phyloP scores from a whole-genome alignment of 1,139 yeast genomes.

The Geotrichum phurueaensis region DNA sequence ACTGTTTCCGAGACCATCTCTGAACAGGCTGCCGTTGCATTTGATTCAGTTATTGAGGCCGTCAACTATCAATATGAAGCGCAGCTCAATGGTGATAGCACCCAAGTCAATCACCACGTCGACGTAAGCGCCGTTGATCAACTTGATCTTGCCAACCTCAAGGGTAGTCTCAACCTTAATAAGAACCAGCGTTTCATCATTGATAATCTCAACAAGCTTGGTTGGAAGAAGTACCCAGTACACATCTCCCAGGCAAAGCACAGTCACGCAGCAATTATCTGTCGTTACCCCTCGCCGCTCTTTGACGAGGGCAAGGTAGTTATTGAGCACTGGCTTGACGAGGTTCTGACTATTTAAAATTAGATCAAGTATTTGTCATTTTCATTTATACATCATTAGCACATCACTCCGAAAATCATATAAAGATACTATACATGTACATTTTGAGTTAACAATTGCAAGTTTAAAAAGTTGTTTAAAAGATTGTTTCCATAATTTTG shows the following conservation, averaged over 20 bases:
- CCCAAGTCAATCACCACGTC: background rate
- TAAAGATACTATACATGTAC: too few species aligned
- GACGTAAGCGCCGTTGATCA: background rate
- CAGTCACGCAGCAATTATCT: constrained; percentile 79
- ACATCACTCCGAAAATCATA: too few species aligned
- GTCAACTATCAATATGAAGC: constrained; percentile 17
- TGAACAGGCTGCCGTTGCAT: constrained; percentile 52
- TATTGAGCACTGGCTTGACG: constrained; percentile 56
- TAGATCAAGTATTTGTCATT: background rate
- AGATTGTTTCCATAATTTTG: background rate
- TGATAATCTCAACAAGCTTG: constrained; percentile 48
- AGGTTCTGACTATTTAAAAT: constrained; percentile 17
- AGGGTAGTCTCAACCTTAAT: constrained; percentile 14
- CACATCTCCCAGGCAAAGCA: constrained; percentile 58
- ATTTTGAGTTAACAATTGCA: background rate
- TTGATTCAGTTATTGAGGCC: constrained; percentile 35
- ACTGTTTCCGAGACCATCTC: constrained; percentile 31
- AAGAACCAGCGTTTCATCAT: constrained; percentile 48
- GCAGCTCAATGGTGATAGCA: background rate
- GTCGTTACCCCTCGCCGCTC: constrained; percentile 47
- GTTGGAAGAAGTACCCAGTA: constrained; percentile 68
- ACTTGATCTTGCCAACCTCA: background rate
- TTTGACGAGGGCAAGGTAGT: constrained; percentile 65
- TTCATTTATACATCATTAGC: too few species aligned
- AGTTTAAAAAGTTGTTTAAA: background rate